Base-by-base conservation (phyloP, 495 filamentous ascomycete species). In the Penicillium cinerascens region DNA sequence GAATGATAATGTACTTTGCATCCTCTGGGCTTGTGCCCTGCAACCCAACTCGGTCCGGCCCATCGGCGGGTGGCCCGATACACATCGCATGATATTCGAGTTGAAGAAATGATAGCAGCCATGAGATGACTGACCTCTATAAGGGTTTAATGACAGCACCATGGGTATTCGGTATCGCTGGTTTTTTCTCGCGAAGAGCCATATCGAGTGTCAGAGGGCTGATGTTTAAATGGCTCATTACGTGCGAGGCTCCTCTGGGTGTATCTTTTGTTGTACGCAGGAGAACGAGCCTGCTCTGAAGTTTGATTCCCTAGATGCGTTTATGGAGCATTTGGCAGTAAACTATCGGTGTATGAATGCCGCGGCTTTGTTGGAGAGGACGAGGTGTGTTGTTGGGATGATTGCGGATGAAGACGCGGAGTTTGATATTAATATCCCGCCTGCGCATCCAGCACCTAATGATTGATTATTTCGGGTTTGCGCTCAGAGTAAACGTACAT, bases 151-250 rank as follows among this genome's bases (percentile, higher is more conserved):
- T n/a, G n/a, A n/a, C n/a, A n/a, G n/a, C n/a, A n/a, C 61, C 6
- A 66, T 63, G 20, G 72, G 74, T 0, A 69, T 81, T 33, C 63
- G 63, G 11, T 81, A 74, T 51, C 68, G 75, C 6, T 78, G 71
- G 72, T 52, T 66, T n/a, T 81, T 80, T 51, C 63, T 81, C 27
- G 75, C 76, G 15, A 80, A 80, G 61, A 68, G 58, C 4, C 77
- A 81, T 56, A 59, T 78, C 21, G 56, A 58, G 15, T 58, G 52
- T 25, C 71, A 68, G 44, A 23, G 39, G 21, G 44, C 49, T 4
- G 35, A 49, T 0, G 42, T 37, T 10, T 63, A 63, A 38, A 54
- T 46, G 3, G 23, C 55, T 6, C 42, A 51, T 17, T 20, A 37
- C 0, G 45, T 42, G 1, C 16, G 45, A 0, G 64, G 58, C 7